These are phyloP conservation scores for Leccinum huronense DNA, from an alignment of 1,284 basidiomycete genomes.

Conservation along the genomic window DNA sequence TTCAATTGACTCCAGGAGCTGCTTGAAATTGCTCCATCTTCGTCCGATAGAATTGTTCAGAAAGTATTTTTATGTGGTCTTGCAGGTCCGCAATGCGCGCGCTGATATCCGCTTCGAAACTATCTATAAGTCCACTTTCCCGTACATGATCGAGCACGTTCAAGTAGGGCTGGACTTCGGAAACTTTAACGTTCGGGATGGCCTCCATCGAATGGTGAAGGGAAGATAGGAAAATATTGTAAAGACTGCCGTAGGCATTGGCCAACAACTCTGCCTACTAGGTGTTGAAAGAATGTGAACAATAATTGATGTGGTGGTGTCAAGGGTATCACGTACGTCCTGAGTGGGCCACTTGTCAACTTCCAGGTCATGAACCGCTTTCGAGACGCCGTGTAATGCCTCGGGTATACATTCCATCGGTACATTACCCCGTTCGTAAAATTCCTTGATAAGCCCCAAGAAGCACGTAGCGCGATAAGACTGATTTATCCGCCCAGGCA, in stretches of 20 bases:
- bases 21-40: constrained; percentile 69
- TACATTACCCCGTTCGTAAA: constrained; percentile 88
- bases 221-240: constrained; percentile 82
- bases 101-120: constrained; percentile 64
- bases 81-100: constrained; percentile 69
- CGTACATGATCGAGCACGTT: constrained; percentile 70
- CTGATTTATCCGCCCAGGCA: constrained; percentile 86
- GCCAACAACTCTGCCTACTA: constrained; percentile 68
- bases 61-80: constrained; percentile 64
- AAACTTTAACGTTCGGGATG: constrained; percentile 67
- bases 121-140: constrained; percentile 64
- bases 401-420: constrained; percentile 94
- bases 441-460: constrained; percentile 82
- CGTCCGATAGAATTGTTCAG: constrained; percentile 67
- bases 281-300: constrained; percentile 17
- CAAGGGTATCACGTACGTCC: constrained; percentile 60
- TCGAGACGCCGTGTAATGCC: constrained; percentile 72
- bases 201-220: constrained; percentile 85
- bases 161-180: constrained; percentile 64
- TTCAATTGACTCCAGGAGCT: constrained; percentile 71
- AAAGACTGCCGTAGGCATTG: constrained; percentile 68
- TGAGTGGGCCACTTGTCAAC: constrained; percentile 76
- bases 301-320: neutral
- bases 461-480: constrained; percentile 81
- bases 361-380: constrained; percentile 67